Base-by-base conservation (phyloP, 495 filamentous ascomycete species). In the Niebla homalea region DNA sequence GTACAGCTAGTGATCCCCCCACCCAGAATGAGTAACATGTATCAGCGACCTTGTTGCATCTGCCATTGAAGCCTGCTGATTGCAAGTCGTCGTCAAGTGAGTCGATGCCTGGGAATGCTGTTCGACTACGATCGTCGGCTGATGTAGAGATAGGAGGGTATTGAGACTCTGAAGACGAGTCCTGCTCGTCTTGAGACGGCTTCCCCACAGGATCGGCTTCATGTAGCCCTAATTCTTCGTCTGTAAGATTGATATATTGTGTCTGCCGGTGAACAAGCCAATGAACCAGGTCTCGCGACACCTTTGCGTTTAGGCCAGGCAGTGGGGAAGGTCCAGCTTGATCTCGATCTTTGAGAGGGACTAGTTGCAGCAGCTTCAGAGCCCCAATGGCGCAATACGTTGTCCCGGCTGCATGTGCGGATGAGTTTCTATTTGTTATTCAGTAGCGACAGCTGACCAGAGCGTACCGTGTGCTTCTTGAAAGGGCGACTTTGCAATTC, bases 21-120 rank as follows among this genome's bases (percentile, higher is more conserved):
- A 84, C 84, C 92, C 92, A 98, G 70, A 88, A 98, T 5, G 76
- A 79, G 64, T 98, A 97, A 65, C 92, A 98, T 1, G 90, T 97
- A 66, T 98, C 92, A 18, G 82, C 80, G 12, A 77, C 63, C 61
- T 98, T 98, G 67, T 95, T 95, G 53, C 74, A 76, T 32, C 92
- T 79, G 39, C 92, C 92, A 57, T 90, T 94, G 61, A 93, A 86
- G 20, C 87, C 90, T 6, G 75, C 73, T 53, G 68, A 78, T 42
- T 61, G 71, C 63, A 72, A 66, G 5, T 64, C 55, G 7, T 65
- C 57, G 10, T 57, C 55, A 0, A 71, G 66, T 4, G 69, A 23
- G 32, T 59, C 52, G 5, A 52, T 25, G 8, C 14, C 29, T 11
- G 29, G 29, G 29, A 12, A 12, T 32, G 5, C 29, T 7, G 29